Evolutionary conservation across 2,329 filamentous ascomycete species (phyloP).

Genomic region (Colletotrichum shisoi): DNA sequence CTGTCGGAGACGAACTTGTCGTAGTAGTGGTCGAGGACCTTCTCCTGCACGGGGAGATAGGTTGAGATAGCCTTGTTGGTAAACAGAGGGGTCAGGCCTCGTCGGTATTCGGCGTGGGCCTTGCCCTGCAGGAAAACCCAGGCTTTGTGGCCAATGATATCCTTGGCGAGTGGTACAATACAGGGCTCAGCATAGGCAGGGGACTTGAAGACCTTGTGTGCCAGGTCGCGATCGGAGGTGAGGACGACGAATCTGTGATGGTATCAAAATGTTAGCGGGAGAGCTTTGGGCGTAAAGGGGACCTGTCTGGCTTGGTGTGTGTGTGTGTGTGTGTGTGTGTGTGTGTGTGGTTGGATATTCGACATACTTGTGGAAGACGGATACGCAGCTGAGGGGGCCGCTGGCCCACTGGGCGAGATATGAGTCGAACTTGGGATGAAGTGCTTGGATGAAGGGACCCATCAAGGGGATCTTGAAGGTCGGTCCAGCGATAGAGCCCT

Average conservation of each 20-base stretch:
- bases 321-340: too few relatives aligned
- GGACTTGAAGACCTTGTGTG: constrained; percentile 84
- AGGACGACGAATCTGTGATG: constrained; percentile 77
- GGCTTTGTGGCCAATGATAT: constrained; percentile 74
- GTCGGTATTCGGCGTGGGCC: constrained; percentile 78
- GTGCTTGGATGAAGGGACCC: constrained; percentile 78
- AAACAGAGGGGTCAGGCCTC: constrained; percentile 77
- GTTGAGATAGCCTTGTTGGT: constrained; percentile 73
- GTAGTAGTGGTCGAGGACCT: constrained; percentile 76
- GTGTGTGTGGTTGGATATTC: too few relatives aligned
- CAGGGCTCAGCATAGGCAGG: constrained; percentile 78
- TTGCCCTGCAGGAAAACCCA: constrained; percentile 84
- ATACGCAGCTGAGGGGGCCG: constrained; percentile 81
- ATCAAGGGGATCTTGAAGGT: constrained; percentile 72
- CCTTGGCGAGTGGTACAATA: constrained; percentile 77
- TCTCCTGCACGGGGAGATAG: constrained; percentile 77
- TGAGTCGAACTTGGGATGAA: constrained; percentile 75
- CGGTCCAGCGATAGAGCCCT: constrained; percentile 70
- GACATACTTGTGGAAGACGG: constrained; percentile 80
- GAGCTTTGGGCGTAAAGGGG: too few relatives aligned
- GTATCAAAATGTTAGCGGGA: too few relatives aligned
- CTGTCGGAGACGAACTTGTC: constrained; percentile 71
- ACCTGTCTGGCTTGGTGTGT: too few relatives aligned
- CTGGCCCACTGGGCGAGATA: constrained; percentile 82
- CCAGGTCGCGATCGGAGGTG: constrained; percentile 77